Evolutionary conservation across 495 filamentous ascomycete genomes (phyloP).

Genomic region (Aspergillus asperescens): DNA sequence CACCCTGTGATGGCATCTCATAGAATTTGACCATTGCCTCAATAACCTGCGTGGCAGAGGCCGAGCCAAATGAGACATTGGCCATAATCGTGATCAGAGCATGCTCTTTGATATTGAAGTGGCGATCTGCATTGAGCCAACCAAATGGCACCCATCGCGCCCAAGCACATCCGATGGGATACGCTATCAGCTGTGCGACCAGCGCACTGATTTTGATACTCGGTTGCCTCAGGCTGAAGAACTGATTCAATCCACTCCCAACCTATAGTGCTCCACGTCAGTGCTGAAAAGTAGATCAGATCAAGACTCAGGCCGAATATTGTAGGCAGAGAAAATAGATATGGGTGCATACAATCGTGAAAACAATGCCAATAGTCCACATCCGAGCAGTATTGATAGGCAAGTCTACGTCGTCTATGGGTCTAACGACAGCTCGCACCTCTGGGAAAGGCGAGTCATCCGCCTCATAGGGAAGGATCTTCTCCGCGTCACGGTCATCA

Average conservation of each 20-base stretch:
- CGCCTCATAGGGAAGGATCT: slow-evolving; percentile 41
- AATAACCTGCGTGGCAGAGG: slow-evolving; percentile 65
- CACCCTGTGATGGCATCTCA: slow-evolving; percentile 58
- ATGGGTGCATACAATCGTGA: slow-evolving; percentile 47
- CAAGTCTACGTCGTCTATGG: slow-evolving; percentile 60
- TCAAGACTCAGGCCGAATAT: too few relatives aligned
- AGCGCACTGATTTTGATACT: slow-evolving; percentile 62
- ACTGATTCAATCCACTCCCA: slow-evolving; percentile 65
- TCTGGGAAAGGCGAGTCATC: slow-evolving; percentile 70
- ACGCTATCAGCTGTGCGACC: slow-evolving; percentile 66
- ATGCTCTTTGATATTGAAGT: slow-evolving; percentile 79
- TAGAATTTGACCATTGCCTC: slow-evolving; percentile 64
- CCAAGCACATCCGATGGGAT: slow-evolving; percentile 62
- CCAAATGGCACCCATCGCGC: slow-evolving; percentile 50
- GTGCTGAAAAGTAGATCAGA: neutral
- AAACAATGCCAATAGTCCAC: slow-evolving; percentile 64
- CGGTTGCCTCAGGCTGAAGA: slow-evolving; percentile 59
- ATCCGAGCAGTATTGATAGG: slow-evolving; percentile 66
- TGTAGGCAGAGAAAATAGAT: slow-evolving; percentile 19
- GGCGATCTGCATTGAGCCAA: slow-evolving; percentile 60
- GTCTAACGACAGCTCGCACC: slow-evolving; percentile 40
- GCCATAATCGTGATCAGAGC: slow-evolving; percentile 71
- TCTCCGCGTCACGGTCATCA: slow-evolving; percentile 34
- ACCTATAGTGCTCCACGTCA: slow-evolving; percentile 23
- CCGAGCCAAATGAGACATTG: slow-evolving; percentile 56